Conservation (phyloP, 2,329 filamentous ascomycete species). For the Aureobasidium subglaciale region DNA sequence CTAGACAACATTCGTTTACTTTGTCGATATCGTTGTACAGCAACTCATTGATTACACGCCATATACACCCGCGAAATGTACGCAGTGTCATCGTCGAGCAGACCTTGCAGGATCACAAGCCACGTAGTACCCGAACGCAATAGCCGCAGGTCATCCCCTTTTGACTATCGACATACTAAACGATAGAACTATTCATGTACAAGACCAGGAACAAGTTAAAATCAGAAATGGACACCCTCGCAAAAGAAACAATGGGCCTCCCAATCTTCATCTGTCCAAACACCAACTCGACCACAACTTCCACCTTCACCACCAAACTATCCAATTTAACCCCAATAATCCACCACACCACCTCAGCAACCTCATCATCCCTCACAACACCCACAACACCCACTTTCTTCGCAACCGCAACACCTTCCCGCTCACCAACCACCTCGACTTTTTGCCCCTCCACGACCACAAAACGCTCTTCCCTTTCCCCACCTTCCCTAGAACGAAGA, state of each 20-base stretch:
- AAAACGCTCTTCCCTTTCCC: too few species aligned
- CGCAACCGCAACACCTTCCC: background rate
- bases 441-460: background rate
- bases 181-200: too few species aligned
- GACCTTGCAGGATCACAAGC: too few species aligned
- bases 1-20: background rate
- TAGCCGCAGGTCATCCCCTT: too few species aligned
- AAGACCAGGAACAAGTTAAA: background rate
- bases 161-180: too few species aligned
- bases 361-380: background rate
- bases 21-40: background rate
- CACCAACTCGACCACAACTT: background rate
- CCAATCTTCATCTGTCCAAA: conserved; percentile 1
- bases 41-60: too few species aligned
- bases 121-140: too few species aligned
- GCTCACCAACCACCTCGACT: background rate
- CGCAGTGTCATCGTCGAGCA: too few species aligned
- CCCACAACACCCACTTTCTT: background rate
- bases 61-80: too few species aligned
- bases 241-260: conserved; percentile 11
- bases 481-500: background rate
- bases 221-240: background rate
- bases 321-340: background rate
- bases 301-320: background rate
- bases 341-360: background rate